Percentiles rank a stretch among this genome's conserved stretches.
phyloP scores from a whole-genome alignment of 164 flowering plant species.

The Stephania japonica region DNA sequence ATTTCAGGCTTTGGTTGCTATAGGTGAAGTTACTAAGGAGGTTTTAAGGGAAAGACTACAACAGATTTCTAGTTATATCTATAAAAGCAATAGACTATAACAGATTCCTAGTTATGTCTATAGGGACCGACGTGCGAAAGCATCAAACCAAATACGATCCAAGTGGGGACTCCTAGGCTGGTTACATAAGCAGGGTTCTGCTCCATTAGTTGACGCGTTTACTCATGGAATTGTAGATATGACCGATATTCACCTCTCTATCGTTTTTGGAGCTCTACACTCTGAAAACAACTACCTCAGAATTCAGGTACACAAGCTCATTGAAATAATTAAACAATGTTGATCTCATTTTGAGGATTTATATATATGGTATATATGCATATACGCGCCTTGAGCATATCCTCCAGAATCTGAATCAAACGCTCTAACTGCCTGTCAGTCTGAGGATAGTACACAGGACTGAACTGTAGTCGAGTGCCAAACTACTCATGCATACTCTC shows the following conservation, averaged over 20 bases:
- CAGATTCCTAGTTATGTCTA: slow-evolving; percentile 25
- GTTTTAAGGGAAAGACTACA: slow-evolving; percentile 13
- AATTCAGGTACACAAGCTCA: slow-evolving; percentile 23
- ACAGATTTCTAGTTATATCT: slow-evolving; percentile 20
- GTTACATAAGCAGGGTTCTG: slow-evolving; percentile 16
- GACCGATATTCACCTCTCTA: slow-evolving; percentile 24
- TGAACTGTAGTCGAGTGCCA: too few relatives aligned
- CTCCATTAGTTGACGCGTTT: slow-evolving; percentile 28
- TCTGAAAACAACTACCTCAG: slow-evolving; percentile 27
- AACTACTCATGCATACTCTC: too few relatives aligned
- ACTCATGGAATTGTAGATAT: slow-evolving; percentile 32
- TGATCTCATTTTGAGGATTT: neutral
- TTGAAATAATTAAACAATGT: neutral
- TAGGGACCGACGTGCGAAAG: slow-evolving; percentile 31
- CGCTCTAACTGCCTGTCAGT: too few relatives aligned
- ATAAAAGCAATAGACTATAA: slow-evolving; percentile 22
- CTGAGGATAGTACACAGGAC: too few relatives aligned
- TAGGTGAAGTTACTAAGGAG: slow-evolving; percentile 25
- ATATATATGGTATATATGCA: too few relatives aligned
- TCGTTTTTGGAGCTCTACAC: slow-evolving; percentile 24
- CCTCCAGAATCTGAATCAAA: too few relatives aligned
- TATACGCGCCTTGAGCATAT: too few relatives aligned
- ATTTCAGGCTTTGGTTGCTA: slow-evolving; percentile 23
- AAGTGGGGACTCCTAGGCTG: slow-evolving; percentile 35
- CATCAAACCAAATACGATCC: slow-evolving; percentile 16